phyloP scores from a whole-genome alignment of 768 basidiomycete species.

The Suillus spraguei region DNA sequence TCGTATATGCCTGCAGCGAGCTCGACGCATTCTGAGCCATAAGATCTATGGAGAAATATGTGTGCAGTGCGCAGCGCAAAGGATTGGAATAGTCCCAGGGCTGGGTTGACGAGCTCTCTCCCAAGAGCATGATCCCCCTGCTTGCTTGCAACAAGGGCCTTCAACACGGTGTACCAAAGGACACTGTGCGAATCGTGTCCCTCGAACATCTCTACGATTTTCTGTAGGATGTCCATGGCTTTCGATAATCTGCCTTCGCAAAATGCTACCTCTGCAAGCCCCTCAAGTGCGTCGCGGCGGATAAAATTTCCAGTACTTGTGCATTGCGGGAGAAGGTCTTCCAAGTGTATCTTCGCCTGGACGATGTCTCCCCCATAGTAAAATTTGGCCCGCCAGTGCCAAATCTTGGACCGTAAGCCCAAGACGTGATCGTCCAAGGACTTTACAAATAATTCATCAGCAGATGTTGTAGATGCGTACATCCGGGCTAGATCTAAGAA shows the following conservation, averaged over 20 bases:
- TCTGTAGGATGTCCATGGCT: not conserved
- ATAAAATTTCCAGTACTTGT: not conserved
- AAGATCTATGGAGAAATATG: not conserved
- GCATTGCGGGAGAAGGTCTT: not conserved
- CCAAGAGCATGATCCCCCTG: not conserved
- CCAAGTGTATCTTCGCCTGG: not conserved
- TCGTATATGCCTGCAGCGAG: not conserved
- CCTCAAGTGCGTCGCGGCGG: not conserved
- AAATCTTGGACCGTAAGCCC: not conserved
- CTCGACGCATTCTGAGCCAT: not conserved
- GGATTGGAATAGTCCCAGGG: accelerated
- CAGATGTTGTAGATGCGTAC: not conserved
- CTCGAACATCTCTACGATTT: not conserved
- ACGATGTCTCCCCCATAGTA: not conserved
- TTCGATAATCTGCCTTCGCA: not conserved
- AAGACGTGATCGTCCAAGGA: not conserved
- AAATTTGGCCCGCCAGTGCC: not conserved
- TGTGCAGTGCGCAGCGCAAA: not conserved
- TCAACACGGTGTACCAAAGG: not conserved
- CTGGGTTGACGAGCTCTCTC: not conserved
- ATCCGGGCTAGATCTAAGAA: not conserved
- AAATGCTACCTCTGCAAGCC: not conserved
- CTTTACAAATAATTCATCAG: not conserved
- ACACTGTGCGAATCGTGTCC: not conserved
- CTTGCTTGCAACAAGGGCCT: not conserved